Conservation (phyloP, 345 rosid genomes). For the Syzygium grande region DNA sequence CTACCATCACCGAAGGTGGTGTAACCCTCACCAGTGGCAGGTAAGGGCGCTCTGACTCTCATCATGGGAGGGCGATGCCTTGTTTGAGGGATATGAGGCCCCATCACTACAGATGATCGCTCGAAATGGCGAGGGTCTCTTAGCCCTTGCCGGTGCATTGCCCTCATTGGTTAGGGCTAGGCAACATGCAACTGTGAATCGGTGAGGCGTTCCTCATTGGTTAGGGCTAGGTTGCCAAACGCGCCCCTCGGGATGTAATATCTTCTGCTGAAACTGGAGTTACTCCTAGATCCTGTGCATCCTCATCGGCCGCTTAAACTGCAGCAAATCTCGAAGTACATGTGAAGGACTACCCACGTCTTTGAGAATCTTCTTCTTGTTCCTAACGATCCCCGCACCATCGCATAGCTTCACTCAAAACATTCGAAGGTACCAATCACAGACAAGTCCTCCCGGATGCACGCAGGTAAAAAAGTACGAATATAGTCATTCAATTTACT, state of each 20-base stretch:
- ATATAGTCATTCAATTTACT: background rate
- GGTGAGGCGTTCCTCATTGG: fast-evolving
- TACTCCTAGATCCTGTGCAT: background rate
- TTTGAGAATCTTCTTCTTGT: background rate
- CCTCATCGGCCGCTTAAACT: background rate
- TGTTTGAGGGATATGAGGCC: background rate
- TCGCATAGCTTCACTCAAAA: background rate
- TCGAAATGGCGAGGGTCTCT: background rate
- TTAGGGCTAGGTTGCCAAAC: background rate
- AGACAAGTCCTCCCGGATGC: too few species aligned
- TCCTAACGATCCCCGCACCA: background rate
- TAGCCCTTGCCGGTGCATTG: fast-evolving
- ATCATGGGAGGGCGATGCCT: background rate
- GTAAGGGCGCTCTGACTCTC: background rate
- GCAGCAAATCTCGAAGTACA: background rate
- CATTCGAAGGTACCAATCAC: background rate
- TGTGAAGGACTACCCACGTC: background rate
- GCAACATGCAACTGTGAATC: fast-evolving
- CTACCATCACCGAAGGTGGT: fast-evolving
- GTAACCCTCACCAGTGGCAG: fast-evolving
- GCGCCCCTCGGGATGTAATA: background rate
- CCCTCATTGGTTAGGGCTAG: fast-evolving
- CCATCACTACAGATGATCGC: background rate
- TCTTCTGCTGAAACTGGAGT: background rate
- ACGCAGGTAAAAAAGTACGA: too few species aligned